phyloP scores from a whole-genome alignment of 768 basidiomycete species.

The Pleurotus platypus region DNA sequence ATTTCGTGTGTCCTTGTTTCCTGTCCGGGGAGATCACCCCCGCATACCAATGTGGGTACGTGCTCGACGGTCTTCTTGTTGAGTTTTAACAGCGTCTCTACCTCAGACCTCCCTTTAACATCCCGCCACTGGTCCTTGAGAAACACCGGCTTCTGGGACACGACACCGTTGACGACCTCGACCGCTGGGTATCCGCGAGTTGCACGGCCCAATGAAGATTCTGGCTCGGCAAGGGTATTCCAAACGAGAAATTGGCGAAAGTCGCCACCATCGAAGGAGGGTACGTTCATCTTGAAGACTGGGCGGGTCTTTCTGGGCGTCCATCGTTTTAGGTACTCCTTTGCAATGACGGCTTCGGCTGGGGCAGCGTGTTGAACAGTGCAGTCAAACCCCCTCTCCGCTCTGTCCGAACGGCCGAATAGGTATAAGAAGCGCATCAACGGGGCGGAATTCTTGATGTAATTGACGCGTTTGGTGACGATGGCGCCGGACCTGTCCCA shows the following conservation, averaged over 20 bases:
- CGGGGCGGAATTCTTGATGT: slow-evolving; percentile 7
- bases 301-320: background rate
- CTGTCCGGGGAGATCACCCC: slow-evolving; percentile 17
- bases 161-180: too few relatives aligned
- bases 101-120: too few relatives aligned
- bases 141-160: too few relatives aligned
- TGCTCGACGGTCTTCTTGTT: slow-evolving; percentile 15
- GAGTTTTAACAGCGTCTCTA: too few relatives aligned
- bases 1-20: slow-evolving; percentile 7
- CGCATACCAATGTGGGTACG: slow-evolving; percentile 18
- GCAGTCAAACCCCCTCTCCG: background rate
- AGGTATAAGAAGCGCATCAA: slow-evolving; percentile 22
- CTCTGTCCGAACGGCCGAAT: slow-evolving; percentile 7
- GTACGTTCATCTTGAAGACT: background rate
- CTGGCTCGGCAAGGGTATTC: background rate
- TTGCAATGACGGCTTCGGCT: background rate
- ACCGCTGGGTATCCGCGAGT: too few relatives aligned
- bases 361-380: background rate
- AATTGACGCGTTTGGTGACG: slow-evolving; percentile 21
- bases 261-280: background rate
- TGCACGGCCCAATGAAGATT: too few relatives aligned
- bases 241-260: background rate
- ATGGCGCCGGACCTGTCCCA: slow-evolving; percentile 29
- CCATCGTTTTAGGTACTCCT: background rate
- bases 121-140: too few relatives aligned